phyloP scores from a whole-genome alignment of 306 rosid genomes.

The Cicer cuneatum region DNA sequence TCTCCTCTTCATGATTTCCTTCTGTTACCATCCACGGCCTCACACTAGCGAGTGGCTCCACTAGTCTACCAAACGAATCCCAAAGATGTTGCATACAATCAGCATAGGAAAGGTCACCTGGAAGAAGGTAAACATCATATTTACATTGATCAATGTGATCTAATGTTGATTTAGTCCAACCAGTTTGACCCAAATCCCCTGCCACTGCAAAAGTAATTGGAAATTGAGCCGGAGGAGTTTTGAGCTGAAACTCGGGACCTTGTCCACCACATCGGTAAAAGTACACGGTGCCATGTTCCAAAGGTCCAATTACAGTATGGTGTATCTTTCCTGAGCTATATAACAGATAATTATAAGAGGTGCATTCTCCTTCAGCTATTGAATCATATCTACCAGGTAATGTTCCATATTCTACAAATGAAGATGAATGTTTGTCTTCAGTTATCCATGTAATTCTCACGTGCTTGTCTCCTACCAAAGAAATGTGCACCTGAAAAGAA shows the following conservation, averaged over 20 bases:
- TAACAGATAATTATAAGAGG: slow-evolving; percentile 71
- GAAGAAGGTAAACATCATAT: slow-evolving; percentile 86
- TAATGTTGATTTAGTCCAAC: slow-evolving; percentile 94
- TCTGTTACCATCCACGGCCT: slow-evolving; percentile 99
- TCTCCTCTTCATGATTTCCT: slow-evolving; percentile 92
- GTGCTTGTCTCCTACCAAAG: slow-evolving; percentile 83
- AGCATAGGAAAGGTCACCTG: slow-evolving; percentile 97
- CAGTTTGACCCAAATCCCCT: slow-evolving; percentile 92
- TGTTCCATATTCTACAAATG: slow-evolving; percentile 83
- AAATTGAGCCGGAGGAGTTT: slow-evolving; percentile 83
- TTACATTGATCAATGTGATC: slow-evolving; percentile 75
- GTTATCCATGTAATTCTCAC: slow-evolving; percentile 86
- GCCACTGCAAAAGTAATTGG: slow-evolving; percentile 89
- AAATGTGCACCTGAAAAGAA: slow-evolving; percentile 83
- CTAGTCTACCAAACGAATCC: slow-evolving; percentile 86
- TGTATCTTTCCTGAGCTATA: slow-evolving; percentile 91
- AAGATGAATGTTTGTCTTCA: slow-evolving; percentile 61
- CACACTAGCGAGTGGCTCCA: slow-evolving; percentile 91
- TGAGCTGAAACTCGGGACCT: slow-evolving; percentile 76
- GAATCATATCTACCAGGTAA: slow-evolving; percentile 66
- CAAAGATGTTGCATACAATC: slow-evolving; percentile 78
- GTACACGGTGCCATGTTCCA: slow-evolving; percentile 68
- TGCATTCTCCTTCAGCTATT: slow-evolving; percentile 70
- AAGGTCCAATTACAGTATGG: slow-evolving; percentile 90
- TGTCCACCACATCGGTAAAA: slow-evolving; percentile 83